phyloP scores from a whole-genome alignment of 1,284 basidiomycete genomes.

The Cutaneotrichosporon sp. region DNA sequence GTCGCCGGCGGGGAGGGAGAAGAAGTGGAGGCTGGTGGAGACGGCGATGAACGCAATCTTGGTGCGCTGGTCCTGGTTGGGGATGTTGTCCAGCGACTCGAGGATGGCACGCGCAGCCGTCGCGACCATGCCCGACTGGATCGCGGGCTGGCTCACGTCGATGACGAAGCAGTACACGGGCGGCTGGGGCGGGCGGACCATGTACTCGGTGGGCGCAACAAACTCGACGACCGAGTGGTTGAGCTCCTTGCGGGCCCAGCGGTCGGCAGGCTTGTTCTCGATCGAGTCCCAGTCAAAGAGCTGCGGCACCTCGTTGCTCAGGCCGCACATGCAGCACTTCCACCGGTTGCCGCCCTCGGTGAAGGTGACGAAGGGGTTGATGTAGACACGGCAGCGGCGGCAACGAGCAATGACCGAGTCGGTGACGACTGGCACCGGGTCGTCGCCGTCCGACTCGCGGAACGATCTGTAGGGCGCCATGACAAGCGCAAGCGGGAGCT shows the following conservation, averaged over 20 bases:
- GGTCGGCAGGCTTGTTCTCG: constrained; percentile 90
- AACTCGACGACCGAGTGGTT: constrained; percentile 94
- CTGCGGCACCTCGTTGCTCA: constrained; percentile 98
- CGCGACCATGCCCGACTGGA: constrained; percentile 96
- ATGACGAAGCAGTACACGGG: constrained; percentile 97
- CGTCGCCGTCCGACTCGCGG: constrained; percentile 57
- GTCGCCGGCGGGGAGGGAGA: constrained; percentile 78
- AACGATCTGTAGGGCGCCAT: constrained; percentile 89
- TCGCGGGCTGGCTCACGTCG: constrained; percentile 89
- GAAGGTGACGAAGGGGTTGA: constrained; percentile 98
- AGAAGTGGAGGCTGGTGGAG: constrained; percentile 93
- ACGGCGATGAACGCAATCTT: constrained; percentile 93
- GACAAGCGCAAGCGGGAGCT: constrained; percentile 87
- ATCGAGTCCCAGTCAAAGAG: constrained; percentile 98
- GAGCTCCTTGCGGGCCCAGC: constrained; percentile 91
- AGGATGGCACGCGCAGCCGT: constrained; percentile 94
- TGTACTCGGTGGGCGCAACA: constrained; percentile 98
- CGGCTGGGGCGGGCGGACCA: constrained; percentile 96
- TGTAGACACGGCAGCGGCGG: constrained; percentile 94
- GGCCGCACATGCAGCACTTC: constrained; percentile 99
- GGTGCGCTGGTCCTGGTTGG: constrained; percentile 90
- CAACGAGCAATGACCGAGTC: constrained; percentile 98
- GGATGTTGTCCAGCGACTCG: constrained; percentile 91
- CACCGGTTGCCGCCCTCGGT: constrained; percentile 98
- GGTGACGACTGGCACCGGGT: constrained; percentile 80